Base-by-base conservation (phyloP, 2,329 filamentous ascomycete genomes). In the Fusarium chaquense region DNA sequence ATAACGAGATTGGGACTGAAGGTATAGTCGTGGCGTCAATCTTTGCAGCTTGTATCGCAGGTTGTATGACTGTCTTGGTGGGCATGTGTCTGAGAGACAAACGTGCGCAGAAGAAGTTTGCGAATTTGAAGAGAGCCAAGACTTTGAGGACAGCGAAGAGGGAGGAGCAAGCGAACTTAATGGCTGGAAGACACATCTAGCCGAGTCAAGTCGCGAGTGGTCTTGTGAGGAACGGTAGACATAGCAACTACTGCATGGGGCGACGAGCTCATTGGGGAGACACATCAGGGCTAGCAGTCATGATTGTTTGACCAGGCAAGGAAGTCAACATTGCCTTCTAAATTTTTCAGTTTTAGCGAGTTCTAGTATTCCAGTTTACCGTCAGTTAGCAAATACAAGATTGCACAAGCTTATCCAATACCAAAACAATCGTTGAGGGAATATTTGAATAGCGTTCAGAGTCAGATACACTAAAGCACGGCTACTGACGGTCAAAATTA, bases 1-100 rank as follows among this genome's bases (percentile, higher is more conserved):
- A 67, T 3, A 45, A 62, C 3, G 57, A 62, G 0, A 40, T 67
- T 2, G 64, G 64, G 1, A 62, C 64, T 0, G 62, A 51, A 12
- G 64, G 64, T 5, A 67, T 67, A 6, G 40, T 67, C 3, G 45
- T 67, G 10, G 64, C 50, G 3, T 13, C 46, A 0, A 13, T 67
- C 1, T 67, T 67, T 6, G 64, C 41, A 9, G 45, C 15, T 2
- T 47, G 35, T 6, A 62, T 57, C 5, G 64, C 63, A 1, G 35
- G 51, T 1, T 67, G 64, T 6, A 62, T 67, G 8, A 57, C 44
- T 16, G 51, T 57, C 0, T 5, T 67, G 35, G 51, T 52, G 1
- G 51, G 46, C 0, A 67, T 67, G 57, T 67, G 62, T 28, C 2
- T 62, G 3, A 33, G 40, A 15, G 63, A 67, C 22, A 67, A 49